phyloP scores from a whole-genome alignment of 257 asterid species.

The Fraxinus americana region DNA sequence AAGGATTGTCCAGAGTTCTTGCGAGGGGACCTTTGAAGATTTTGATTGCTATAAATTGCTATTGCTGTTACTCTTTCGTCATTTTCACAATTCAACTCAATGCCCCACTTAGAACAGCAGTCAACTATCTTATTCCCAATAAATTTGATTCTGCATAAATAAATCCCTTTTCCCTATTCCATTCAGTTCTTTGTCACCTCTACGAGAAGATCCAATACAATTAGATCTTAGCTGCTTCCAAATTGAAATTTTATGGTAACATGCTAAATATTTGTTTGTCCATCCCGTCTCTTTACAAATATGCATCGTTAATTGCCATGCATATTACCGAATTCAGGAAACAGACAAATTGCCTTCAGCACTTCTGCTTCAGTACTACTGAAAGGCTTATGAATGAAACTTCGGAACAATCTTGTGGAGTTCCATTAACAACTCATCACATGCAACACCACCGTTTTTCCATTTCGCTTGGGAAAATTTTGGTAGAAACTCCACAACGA shows the following conservation, averaged over 20 bases:
- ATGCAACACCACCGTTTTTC: constrained; percentile 34
- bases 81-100: neutral
- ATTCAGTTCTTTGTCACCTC: neutral
- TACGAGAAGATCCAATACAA: neutral
- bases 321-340: neutral
- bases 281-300: neutral
- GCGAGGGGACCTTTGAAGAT: neutral
- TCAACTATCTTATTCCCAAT: neutral
- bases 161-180: neutral
- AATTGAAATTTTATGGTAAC: neutral
- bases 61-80: neutral
- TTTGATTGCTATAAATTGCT: neutral
- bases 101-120: neutral
- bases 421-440: constrained; percentile 45
- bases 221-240: neutral
- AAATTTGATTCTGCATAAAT: neutral
- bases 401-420: constrained; percentile 39
- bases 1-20: neutral
- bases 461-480: constrained; percentile 38
- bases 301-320: neutral
- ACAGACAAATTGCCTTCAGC: neutral
- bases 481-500: constrained; percentile 54
- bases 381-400: constrained; percentile 28
- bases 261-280: constrained; percentile 1
- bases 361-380: neutral